Evolutionary conservation across 257 asterid species (phyloP).

Genomic region (Jaltomata sinuosa): DNA sequence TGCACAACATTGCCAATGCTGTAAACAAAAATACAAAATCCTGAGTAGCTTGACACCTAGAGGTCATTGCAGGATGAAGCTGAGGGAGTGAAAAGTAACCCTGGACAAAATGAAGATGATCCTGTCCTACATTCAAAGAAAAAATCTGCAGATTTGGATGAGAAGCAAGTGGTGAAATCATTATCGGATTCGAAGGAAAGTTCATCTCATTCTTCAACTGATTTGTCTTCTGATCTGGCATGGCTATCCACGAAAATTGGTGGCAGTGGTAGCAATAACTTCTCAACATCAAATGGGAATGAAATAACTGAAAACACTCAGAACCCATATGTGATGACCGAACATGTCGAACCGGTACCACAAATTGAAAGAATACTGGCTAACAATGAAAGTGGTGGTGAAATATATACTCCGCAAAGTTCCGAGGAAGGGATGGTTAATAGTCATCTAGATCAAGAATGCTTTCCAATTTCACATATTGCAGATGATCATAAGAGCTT

Average conservation of each 20-base stretch:
- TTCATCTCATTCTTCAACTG: slow-evolving; percentile 35
- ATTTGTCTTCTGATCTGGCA: slow-evolving; percentile 47
- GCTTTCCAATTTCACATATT: slow-evolving; percentile 5
- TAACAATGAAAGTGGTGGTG: slow-evolving; percentile 10
- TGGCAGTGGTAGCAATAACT: slow-evolving; percentile 17
- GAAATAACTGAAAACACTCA: slow-evolving; percentile 17
- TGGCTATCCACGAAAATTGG: slow-evolving; percentile 42
- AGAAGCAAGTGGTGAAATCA: slow-evolving; percentile 22
- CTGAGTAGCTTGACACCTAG: neutral
- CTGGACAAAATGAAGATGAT: slow-evolving; percentile 24
- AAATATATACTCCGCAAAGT: neutral
- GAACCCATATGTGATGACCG: slow-evolving; percentile 6
- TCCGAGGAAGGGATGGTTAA: slow-evolving; percentile 4
- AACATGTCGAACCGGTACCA: slow-evolving; percentile 3
- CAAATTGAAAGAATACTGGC: slow-evolving; percentile 8
- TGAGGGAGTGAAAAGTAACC: slow-evolving; percentile 20
- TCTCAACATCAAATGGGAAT: slow-evolving; percentile 3
- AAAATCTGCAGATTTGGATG: slow-evolving; percentile 27
- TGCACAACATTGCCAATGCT: neutral
- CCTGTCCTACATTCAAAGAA: slow-evolving; percentile 14
- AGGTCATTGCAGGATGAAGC: slow-evolving; percentile 34
- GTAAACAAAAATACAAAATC: neutral
- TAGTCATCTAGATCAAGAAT: slow-evolving; percentile 6
- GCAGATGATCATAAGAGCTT: slow-evolving; percentile 5
- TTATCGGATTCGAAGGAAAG: slow-evolving; percentile 16